phyloP scores from a whole-genome alignment of 768 basidiomycete species.

The Paxillus involutus region DNA sequence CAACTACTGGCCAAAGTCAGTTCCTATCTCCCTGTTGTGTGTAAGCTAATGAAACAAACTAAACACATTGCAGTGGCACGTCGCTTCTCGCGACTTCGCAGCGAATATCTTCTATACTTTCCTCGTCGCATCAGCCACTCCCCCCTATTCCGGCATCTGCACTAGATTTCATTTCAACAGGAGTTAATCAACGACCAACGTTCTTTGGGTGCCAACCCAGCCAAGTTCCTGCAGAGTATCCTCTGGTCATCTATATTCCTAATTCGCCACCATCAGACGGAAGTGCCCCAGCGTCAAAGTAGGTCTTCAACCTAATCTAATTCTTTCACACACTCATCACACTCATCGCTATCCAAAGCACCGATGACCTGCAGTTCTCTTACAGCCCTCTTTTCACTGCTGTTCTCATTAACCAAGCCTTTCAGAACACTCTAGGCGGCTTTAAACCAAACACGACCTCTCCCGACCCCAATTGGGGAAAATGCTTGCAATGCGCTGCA shows the following conservation, averaged over 20 bases:
- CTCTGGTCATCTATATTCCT: conserved; percentile 73
- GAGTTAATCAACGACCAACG: conserved; percentile 66
- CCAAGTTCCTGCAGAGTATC: conserved; percentile 52
- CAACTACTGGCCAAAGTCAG: conserved; percentile 69
- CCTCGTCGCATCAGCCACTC: conserved; percentile 55
- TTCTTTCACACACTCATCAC: conserved; percentile 6
- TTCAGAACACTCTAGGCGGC: conserved; percentile 54
- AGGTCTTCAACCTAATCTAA: not conserved
- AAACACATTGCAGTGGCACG: conserved; percentile 45
- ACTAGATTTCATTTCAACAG: conserved; percentile 53
- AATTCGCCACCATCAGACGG: conserved; percentile 72
- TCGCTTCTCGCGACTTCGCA: conserved; percentile 43
- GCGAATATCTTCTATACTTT: conserved; percentile 45
- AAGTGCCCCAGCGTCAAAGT: conserved; percentile 66
- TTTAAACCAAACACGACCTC: conserved; percentile 58
- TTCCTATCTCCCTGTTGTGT: not conserved
- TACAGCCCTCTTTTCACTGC: conserved; percentile 56
- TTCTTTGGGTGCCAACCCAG: conserved; percentile 78
- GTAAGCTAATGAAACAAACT: not conserved
- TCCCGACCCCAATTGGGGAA: conserved; percentile 54
- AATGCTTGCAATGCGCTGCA: conserved; percentile 62
- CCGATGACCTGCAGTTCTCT: conserved; percentile 56
- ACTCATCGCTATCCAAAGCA: conserved; percentile 33
- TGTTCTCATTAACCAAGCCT: conserved; percentile 63
- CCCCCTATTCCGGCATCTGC: conserved; percentile 59